Evolutionary conservation across 441 rosid species (phyloP).

Genomic region (Adansonia rubrostipa): DNA sequence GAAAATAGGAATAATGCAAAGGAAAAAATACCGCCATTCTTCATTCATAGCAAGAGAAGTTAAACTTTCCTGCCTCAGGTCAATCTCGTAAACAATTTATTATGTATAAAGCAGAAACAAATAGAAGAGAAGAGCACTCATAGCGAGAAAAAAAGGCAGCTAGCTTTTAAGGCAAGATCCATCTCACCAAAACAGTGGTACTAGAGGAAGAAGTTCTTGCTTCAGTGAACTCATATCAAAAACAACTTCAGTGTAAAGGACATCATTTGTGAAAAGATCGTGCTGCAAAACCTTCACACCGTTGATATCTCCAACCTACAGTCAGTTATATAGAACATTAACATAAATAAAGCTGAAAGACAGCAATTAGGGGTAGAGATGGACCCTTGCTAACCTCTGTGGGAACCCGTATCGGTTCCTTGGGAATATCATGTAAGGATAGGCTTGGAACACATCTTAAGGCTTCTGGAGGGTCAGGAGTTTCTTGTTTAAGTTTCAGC

Average conservation of each 20-base stretch:
- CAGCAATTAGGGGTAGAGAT: slow-evolving; percentile 14
- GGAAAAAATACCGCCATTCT: background rate
- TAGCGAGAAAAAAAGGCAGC: slow-evolving; percentile 20
- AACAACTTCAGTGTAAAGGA: slow-evolving; percentile 83
- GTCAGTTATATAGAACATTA: slow-evolving; percentile 29
- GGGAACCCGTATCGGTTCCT: slow-evolving; percentile 74
- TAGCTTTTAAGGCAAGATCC: slow-evolving; percentile 14
- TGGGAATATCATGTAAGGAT: slow-evolving; percentile 77
- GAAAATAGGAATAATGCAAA: background rate
- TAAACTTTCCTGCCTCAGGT: background rate
- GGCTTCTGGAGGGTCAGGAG: slow-evolving; percentile 93
- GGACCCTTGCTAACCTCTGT: slow-evolving; percentile 55
- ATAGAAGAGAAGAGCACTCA: background rate
- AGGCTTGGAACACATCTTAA: slow-evolving; percentile 79
- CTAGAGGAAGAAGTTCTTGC: slow-evolving; percentile 78
- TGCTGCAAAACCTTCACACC: slow-evolving; percentile 87
- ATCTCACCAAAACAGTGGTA: slow-evolving; percentile 91
- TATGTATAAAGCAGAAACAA: background rate
- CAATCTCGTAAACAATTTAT: background rate
- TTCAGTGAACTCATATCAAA: slow-evolving; percentile 77
- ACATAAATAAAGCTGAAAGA: slow-evolving; percentile 19
- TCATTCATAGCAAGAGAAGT: background rate
- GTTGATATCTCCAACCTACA: slow-evolving; percentile 74
- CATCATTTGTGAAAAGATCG: slow-evolving; percentile 92
- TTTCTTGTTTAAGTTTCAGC: slow-evolving; percentile 83